Base-by-base conservation (phyloP, 208 protist genomes). In the Naegleria fowleri region DNA sequence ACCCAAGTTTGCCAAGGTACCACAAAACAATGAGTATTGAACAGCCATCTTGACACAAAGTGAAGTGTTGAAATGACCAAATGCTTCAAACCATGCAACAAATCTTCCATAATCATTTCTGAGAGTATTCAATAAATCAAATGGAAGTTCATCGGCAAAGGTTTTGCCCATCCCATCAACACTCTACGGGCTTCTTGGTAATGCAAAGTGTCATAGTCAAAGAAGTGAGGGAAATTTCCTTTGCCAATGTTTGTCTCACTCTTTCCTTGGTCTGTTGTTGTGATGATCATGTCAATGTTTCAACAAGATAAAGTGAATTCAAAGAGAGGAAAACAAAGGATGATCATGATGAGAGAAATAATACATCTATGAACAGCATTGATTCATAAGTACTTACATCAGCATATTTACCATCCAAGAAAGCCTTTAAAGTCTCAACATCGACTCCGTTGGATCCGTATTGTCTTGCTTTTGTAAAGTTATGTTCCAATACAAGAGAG, bases 21-120 rank as follows among this genome's bases (percentile, higher is more conserved):
- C 85, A 88, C 41, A 48, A 88, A 88, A 88, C 41, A 88, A 88
- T 6, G 85, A 88, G 13, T 59, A 88, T 39, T 88, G 85, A 11
- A 88, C 85, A 39, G 85, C 85, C 41, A 88, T 36, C 43, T 88
- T 88, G 39, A 88, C 83, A 40, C 39, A 15, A 9, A 86, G 15
- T 29, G 13, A 38, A 33, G 40, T 51, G 48, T 86, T 86, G 83
- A 86, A 48, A 48, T 43, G 16, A 40, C 39, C 40, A 15, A 48
- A 25, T 39, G 16, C 9, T 39, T 39, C 83, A 48, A 86, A 40
- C 16, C 6, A 86, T 86, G 33, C 29, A 43, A 48, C 33, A 48
- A 48, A 86, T 29, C 11, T 40, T 19, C 83, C 83, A 86, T 86
- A 86, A 48, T 86, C 39, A 38, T 39, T 40, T 16, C 36, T 86